Percentiles rank a stretch among this genome's conserved stretches.
Evolutionary conservation across 352 stramenopile species (phyloP).

Genomic region (Globisporangium nunn): DNA sequence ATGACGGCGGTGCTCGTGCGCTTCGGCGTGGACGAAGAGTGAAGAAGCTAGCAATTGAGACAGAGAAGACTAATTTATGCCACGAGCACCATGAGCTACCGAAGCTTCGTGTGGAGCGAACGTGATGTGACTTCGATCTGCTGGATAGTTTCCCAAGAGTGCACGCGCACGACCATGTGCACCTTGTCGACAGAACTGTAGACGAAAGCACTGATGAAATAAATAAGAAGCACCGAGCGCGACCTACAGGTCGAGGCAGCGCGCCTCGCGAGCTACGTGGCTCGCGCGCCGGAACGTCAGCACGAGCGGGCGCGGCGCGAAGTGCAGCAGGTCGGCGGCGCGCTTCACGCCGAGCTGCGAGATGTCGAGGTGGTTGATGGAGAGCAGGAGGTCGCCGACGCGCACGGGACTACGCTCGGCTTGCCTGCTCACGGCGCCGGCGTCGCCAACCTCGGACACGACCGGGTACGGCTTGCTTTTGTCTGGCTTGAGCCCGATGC

Average conservation of each 20-base stretch:
- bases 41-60: not conserved
- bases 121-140: too few relatives aligned
- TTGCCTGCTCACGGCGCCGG: slow-evolving; percentile 21
- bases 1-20: slow-evolving; percentile 76
- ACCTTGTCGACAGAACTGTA: too few relatives aligned
- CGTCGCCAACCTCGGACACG: slow-evolving; percentile 29
- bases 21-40: slow-evolving; percentile 30
- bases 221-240: too few relatives aligned
- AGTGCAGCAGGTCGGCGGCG: slow-evolving; percentile 52
- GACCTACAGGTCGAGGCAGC: slow-evolving; percentile 46
- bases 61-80: not conserved
- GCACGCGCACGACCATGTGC: too few relatives aligned
- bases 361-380: slow-evolving; percentile 69
- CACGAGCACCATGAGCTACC: too few relatives aligned
- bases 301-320: slow-evolving; percentile 56
- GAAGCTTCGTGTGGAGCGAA: too few relatives aligned
- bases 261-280: slow-evolving; percentile 18
- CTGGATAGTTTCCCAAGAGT: too few relatives aligned
- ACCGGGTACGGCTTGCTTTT: slow-evolving; percentile 45
- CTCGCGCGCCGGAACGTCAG: slow-evolving; percentile 50
- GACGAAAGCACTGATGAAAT: too few relatives aligned
- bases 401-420: slow-evolving; percentile 22
- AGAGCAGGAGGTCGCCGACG: slow-evolving; percentile 49
- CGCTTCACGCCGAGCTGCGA: slow-evolving; percentile 47
- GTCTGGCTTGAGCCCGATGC: slow-evolving; percentile 47